phyloP scores from a whole-genome alignment of 169 alveolate genomes.

The Eimeria maxima region DNA sequence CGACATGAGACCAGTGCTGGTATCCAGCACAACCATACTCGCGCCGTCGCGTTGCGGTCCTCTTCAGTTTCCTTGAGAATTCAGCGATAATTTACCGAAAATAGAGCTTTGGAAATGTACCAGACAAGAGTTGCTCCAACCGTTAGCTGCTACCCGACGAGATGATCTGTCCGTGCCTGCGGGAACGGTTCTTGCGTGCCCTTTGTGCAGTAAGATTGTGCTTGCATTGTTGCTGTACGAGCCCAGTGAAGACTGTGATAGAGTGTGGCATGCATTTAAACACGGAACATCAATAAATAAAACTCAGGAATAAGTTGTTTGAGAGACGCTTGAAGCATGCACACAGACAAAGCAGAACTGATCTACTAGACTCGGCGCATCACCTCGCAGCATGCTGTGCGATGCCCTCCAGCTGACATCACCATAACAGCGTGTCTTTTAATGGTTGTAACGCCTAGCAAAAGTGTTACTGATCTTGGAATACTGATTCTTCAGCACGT shows the following conservation, averaged over 20 bases:
- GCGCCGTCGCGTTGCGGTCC: background rate
- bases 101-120: background rate
- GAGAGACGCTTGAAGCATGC: background rate
- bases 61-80: background rate
- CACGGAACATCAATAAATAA: background rate
- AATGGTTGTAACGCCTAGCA: no score
- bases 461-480: background rate
- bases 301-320: background rate
- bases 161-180: background rate
- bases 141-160: background rate
- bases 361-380: background rate
- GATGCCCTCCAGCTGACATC: no score
- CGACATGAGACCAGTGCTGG: constrained; percentile 50
- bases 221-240: background rate
- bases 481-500: background rate
- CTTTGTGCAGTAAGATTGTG: background rate
- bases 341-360: background rate
- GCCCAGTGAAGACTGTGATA: background rate
- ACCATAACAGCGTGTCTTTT: no score
- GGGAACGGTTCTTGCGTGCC: constrained; percentile 30
- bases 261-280: background rate
- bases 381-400: background rate
- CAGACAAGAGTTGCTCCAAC: background rate
- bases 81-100: background rate
- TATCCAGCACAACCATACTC: constrained; percentile 39